These are phyloP conservation scores for Erysimum cheiranthoides DNA, from an alignment of 345 rosid species.

Conservation along the genomic window DNA sequence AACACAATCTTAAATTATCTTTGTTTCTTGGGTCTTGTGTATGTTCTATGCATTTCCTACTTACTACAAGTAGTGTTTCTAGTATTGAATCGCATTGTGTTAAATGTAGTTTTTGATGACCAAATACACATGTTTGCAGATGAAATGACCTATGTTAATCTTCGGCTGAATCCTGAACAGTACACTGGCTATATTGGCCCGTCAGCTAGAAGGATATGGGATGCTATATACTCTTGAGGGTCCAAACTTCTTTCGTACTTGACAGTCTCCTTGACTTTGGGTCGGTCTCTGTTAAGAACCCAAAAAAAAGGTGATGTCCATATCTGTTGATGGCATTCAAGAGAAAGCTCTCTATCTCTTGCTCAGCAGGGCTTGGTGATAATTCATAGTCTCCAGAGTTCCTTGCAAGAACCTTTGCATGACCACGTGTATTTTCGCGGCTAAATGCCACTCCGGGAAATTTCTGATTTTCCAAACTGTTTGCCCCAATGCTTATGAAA, in stretches of 20 bases:
- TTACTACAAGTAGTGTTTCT: background rate
- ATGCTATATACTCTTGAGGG: constrained; percentile 72
- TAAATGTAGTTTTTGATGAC: constrained; percentile 20
- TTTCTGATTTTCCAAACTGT: constrained; percentile 45
- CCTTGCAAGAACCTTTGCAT: constrained; percentile 50
- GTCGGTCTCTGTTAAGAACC: constrained; percentile 85
- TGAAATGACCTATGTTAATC: constrained; percentile 94
- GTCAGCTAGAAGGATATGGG: constrained; percentile 98
- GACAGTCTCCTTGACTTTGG: constrained; percentile 95
- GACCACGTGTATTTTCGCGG: constrained; percentile 39
- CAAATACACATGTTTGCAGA: constrained; percentile 50
- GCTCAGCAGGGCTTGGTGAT: constrained; percentile 58
- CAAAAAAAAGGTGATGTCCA: constrained; percentile 74
- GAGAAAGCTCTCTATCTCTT: constrained; percentile 78
- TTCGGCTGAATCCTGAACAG: constrained; percentile 85
- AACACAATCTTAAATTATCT: background rate
- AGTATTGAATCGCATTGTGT: background rate
- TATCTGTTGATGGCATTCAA: constrained; percentile 67
- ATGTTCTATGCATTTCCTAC: constrained; percentile 7
- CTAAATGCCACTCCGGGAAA: constrained; percentile 47
- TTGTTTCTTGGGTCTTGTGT: background rate
- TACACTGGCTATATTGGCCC: constrained; percentile 90
- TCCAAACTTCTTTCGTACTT: constrained; percentile 64
- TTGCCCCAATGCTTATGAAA: constrained; percentile 49
- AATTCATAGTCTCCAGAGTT: constrained; percentile 60